Evolutionary conservation across 2,329 filamentous ascomycete species (phyloP), one percentile per base, ranked within the genome.

Genomic region (Talaromyces sp.): DNA sequence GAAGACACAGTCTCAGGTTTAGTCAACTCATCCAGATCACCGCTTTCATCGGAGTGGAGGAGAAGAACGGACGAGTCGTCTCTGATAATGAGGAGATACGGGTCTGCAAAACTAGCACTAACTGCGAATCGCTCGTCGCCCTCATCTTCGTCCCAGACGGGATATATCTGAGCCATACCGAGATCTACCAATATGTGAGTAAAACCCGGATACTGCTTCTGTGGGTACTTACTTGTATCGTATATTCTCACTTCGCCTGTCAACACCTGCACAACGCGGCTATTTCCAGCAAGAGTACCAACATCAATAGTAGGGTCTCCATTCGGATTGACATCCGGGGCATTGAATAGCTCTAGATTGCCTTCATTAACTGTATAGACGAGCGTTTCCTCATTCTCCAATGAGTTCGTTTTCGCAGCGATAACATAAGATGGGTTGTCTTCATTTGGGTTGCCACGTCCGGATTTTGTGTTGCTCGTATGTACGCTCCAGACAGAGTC

Each of bases 121-220:
- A 93, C 81, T 49, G 95, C 89, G 62, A 89, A 85, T 4, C 92
- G 89, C 71, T 97, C 76, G 45, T 80, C 89, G 13, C 90, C 93
- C 0, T 89, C 93, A 69, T 95, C 91, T 71, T 97, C 95, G 71
- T 98, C 95, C 67, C 92, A 86, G 85, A 98, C 92, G 0, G 93
- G 92, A 59, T 97, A 85, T 63, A 99, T 98, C 73, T 98, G 94
- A 54, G 89, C 89, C 62, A 99, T 84, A 11, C 90, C 91, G 66
- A 99, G 86, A 76, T 96, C 92, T 92, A 33, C 1, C 8, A 22
- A 39, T 11, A 37, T 17, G 58, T 66, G 17, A 62, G 45, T 50
- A 57, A 35, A 35, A 37, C 33, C 31, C 27, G n/a, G 9, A 11
- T 17, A 58, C 17, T 33, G 37, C 19, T 63, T 57, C 56, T 39